Evolutionary conservation across 1,284 basidiomycete species (phyloP), one percentile per base, ranked within the genome.

Genomic region (Afroboletus lepidellus): DNA sequence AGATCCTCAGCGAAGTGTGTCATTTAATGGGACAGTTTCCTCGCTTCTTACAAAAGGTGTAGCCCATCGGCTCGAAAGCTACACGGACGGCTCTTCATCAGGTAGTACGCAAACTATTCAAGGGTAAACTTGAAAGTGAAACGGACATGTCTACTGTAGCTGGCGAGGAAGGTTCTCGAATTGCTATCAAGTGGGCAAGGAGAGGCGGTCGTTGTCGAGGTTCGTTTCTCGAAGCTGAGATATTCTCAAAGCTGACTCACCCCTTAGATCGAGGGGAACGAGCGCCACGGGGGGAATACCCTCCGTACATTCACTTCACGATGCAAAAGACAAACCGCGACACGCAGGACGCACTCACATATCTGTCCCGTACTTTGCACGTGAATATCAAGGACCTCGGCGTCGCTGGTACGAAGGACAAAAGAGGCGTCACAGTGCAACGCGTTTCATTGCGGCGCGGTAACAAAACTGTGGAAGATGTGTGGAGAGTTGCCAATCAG

Each of bases 301-400:
- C 89, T 56, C 89, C 89, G 0, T 99, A 92, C 69, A 94, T 99
- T 54, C 94, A 98, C 66, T 98, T 99, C 70, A 94, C 93, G 0
- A 74, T 99, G 36, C 96, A 98, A 68, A 99, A 99, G 73, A 93
- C 94, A 16, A 99, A 98, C 64, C 85, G 97, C 41, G 97, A 99
- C 66, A 96, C 94, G 3, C 94, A 98, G 69, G 97, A 99, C 64
- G 94, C 93, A 1, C 81, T 99, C 21, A 78, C 82, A 0, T 79
- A 94, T 62, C 72, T 98, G 32, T 78, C 90, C 12, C 85, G 92
- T 13, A 79, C 83, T 38, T 77, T 99, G 24, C 86, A 88, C 51
- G 79, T 86, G 62, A 84, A 78, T 33, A 69, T 83, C 48, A 92
- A 87, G 67, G 92, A 96, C 60, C 76, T 99, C 4, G 83, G 86